Evolutionary conservation across 2,329 filamentous ascomycete genomes (phyloP).

Genomic region (Albifimbria verrucaria): DNA sequence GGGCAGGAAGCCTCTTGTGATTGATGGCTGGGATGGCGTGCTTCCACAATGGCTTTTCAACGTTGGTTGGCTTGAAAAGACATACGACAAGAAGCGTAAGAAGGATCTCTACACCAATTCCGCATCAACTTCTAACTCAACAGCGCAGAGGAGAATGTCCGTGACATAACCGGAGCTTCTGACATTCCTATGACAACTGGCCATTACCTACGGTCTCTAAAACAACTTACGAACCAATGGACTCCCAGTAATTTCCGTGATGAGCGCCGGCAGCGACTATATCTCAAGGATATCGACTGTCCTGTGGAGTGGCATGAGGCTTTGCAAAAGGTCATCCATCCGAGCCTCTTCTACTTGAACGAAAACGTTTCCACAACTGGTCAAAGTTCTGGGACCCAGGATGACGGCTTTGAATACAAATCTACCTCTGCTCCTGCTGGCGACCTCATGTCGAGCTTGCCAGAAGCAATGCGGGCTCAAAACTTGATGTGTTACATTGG

Average conservation of each 20-base stretch:
- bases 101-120: constrained; percentile 7
- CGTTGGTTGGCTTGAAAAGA: constrained; percentile 72
- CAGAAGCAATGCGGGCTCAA: constrained; percentile 81
- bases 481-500: constrained; percentile 99
- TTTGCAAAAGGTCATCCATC: constrained; percentile 73
- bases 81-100: constrained; percentile 75
- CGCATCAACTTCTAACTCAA: constrained; percentile 14
- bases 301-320: constrained; percentile 82
- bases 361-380: constrained; percentile 57
- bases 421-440: constrained; percentile 69
- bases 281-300: constrained; percentile 96
- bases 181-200: constrained; percentile 82
- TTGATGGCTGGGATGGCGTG: constrained; percentile 79
- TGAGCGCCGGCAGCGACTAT: constrained; percentile 78
- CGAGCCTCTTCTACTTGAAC: constrained; percentile 86
- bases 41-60: constrained; percentile 79
- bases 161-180: constrained; percentile 70
- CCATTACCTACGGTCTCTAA: constrained; percentile 88
- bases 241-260: constrained; percentile 72
- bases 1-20: constrained; percentile 82
- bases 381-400: constrained; percentile 30
- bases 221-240: constrained; percentile 79
- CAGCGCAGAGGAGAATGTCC: constrained; percentile 70
- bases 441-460: constrained; percentile 92
- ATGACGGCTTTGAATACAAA: constrained; percentile 43